Percentiles rank a stretch among this genome's conserved stretches.
phyloP scores from a whole-genome alignment of 176 grass and related monocot species.

The Phoenix roebelenii region DNA sequence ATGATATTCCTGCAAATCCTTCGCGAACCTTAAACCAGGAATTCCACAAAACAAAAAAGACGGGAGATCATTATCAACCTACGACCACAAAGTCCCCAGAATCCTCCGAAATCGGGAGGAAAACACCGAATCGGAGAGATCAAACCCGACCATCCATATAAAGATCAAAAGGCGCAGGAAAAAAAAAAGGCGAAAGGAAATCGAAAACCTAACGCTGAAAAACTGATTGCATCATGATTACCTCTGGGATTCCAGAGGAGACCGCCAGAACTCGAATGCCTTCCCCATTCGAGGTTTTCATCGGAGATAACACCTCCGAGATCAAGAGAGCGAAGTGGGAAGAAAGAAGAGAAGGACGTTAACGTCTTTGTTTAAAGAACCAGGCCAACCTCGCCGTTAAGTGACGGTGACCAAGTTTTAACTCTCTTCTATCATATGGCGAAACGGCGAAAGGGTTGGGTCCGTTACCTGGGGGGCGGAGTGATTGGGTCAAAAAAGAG shows the following conservation, averaged over 20 bases:
- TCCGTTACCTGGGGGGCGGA: too few species aligned
- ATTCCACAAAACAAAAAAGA: too few species aligned
- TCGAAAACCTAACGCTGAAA: too few species aligned
- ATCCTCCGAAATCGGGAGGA: too few species aligned
- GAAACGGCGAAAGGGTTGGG: too few species aligned
- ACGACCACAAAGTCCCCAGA: too few species aligned
- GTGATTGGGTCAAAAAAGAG: background rate
- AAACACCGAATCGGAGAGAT: too few species aligned
- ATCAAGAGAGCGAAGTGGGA: background rate
- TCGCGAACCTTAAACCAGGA: too few species aligned
- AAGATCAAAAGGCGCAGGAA: background rate
- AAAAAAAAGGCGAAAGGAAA: background rate
- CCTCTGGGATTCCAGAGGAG: conserved; percentile 12
- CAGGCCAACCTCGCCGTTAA: conserved; percentile 15
- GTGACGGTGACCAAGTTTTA: background rate
- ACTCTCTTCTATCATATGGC: too few species aligned
- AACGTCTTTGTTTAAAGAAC: conserved; percentile 36
- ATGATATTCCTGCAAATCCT: too few species aligned
- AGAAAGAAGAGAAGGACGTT: too few species aligned
- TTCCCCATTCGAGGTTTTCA: background rate
- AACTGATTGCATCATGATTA: background rate
- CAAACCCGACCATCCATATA: background rate
- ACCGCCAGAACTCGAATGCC: background rate
- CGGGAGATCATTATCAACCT: too few species aligned
- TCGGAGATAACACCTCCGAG: background rate